phyloP scores from a whole-genome alignment of 1,284 basidiomycete species.

The Malassezia nana region DNA sequence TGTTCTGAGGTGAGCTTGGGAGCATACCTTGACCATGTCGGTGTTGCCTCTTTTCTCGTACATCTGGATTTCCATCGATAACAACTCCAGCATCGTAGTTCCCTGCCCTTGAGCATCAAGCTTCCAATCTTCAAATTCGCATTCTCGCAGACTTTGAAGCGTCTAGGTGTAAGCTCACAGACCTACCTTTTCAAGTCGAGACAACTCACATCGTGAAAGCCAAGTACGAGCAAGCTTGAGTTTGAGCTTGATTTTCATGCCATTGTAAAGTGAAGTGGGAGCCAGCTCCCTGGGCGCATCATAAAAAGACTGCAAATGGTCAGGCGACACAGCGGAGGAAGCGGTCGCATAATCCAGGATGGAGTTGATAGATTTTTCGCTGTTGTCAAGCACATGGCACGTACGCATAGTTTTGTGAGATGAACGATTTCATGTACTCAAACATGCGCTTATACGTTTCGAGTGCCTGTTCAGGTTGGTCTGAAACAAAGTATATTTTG shows the following conservation, averaged over 20 bases:
- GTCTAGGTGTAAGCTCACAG: constrained; percentile 48
- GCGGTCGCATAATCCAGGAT: constrained; percentile 93
- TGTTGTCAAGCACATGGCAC: neutral
- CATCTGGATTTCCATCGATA: constrained; percentile 98
- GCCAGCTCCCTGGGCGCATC: constrained; percentile 73
- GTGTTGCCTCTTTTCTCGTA: constrained; percentile 89
- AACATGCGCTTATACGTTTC: constrained; percentile 74
- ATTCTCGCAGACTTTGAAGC: constrained; percentile 51
- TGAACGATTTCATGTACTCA: constrained; percentile 60
- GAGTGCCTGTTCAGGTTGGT: constrained; percentile 71
- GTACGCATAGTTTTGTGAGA: constrained; percentile 38
- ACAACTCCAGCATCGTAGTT: constrained; percentile 90
- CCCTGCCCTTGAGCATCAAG: constrained; percentile 76
- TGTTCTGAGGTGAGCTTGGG: constrained; percentile 55
- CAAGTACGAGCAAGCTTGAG: constrained; percentile 93
- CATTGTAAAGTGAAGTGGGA: constrained; percentile 86
- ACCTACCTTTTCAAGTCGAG: constrained; percentile 54
- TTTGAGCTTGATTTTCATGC: constrained; percentile 87
- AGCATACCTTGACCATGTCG: constrained; percentile 68
- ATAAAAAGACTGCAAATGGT: constrained; percentile 86
- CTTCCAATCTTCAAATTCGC: constrained; percentile 55
- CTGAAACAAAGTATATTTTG: constrained; percentile 75
- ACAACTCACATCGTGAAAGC: constrained; percentile 87
- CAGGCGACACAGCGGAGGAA: constrained; percentile 62
- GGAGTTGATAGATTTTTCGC: constrained; percentile 93